Conservation (phyloP, 495 filamentous ascomycete genomes). For the Tuber borchii region DNA sequence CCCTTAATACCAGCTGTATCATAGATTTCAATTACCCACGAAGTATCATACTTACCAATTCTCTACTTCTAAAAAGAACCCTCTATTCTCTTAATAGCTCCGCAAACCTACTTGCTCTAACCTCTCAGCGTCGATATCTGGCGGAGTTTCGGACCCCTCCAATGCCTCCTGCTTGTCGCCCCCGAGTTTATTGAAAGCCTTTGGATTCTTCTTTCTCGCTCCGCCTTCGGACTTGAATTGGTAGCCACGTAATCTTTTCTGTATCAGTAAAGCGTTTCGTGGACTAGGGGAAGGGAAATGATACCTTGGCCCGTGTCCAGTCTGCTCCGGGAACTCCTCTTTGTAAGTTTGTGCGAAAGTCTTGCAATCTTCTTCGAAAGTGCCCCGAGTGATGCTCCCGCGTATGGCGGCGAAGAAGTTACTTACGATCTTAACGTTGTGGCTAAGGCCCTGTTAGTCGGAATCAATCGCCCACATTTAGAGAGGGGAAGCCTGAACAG, state of each 20-base stretch:
- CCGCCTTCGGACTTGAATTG: constrained; percentile 64
- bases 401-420: constrained; percentile 68
- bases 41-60: neutral
- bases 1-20: neutral
- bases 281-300: constrained; percentile 3
- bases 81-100: constrained; percentile 43
- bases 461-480: neutral
- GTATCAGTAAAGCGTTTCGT: constrained; percentile 10
- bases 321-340: constrained; percentile 60
- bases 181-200: constrained; percentile 50
- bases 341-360: constrained; percentile 60
- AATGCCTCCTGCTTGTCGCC: constrained; percentile 44
- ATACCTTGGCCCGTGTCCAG: constrained; percentile 70
- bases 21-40: neutral
- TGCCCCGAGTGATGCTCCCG: constrained; percentile 52
- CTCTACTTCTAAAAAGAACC: neutral
- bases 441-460: constrained; percentile 41
- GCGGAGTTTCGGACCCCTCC: constrained; percentile 45
- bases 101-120: constrained; percentile 58
- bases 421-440: constrained; percentile 70
- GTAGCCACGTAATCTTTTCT: constrained; percentile 65
- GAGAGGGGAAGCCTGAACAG: neutral
- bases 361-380: constrained; percentile 56
- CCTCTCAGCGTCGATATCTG: constrained; percentile 50
- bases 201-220: constrained; percentile 60